Base-by-base conservation (phyloP, 768 basidiomycete species). In the Lanmaoa pseudosensibilis region DNA sequence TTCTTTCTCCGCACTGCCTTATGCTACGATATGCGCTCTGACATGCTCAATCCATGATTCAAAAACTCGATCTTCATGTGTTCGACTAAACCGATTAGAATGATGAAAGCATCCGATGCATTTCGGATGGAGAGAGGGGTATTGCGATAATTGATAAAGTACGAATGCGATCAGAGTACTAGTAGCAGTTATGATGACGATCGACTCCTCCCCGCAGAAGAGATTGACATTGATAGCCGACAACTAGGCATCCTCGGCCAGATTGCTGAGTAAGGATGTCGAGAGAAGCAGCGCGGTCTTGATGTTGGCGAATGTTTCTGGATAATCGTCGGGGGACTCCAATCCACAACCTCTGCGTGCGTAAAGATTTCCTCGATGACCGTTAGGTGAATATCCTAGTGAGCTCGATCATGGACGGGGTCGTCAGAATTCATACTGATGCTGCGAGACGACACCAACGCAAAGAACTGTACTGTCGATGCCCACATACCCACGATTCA, bases 231-330 rank as follows among this genome's bases (percentile, higher is more conserved):
- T n/a, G n/a, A n/a, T n/a, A n/a, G n/a, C n/a, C n/a, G n/a, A n/a
- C 25, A 4, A 25, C 25, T 2, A 25, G 2, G 25, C 25, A 25
- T 25, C 25, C 25, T 30, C 27, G 8, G 27, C 27, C 7, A 30
- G 27, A 30, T 30, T 7, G 7, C 27, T 30, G 27, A 30, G 27
- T 1, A 30, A 30, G 27, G 27, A 30, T 30, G 27, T 30, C 8
- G 27, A 6, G 27, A 30, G 27, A 30, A 5, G 27, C 7, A 30
- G 27, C 7, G 27, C 7, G 27, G 27, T 6, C 27, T 25, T 5
- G 5, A 30, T 30, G 27, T 32, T 12, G 25, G 78, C 78, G 60
- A 93, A n/a, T n/a, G n/a, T n/a, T n/a, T n/a, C n/a, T n/a, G n/a
- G n/a, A n/a, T n/a, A n/a, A n/a, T n/a, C n/a, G n/a, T n/a, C n/a